phyloP scores from a whole-genome alignment of 2,329 filamentous ascomycete genomes.

The Venturia aucupariae region DNA sequence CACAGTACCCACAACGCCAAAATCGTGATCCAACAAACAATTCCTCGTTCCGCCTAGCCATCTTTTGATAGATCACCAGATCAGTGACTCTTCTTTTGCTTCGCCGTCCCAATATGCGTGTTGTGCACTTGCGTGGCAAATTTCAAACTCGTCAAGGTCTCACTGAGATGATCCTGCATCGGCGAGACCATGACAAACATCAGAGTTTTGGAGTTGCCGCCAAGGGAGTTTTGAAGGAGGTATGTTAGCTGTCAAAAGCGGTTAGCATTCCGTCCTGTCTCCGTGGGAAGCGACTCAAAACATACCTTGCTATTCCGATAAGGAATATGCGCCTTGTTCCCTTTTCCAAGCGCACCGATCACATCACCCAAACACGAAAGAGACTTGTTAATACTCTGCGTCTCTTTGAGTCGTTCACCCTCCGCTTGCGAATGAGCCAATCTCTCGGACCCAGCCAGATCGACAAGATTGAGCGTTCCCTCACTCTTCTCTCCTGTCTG shows the following conservation, averaged over 20 bases:
- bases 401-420: constrained; percentile 83
- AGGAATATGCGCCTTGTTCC: constrained; percentile 61
- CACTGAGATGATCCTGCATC: constrained; percentile 78
- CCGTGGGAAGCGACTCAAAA: constrained; percentile 9
- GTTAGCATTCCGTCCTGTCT: too few species aligned
- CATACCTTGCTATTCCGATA: constrained; percentile 88
- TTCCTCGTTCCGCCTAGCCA: background rate
- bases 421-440: constrained; percentile 79
- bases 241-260: constrained; percentile 62
- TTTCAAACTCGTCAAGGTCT: constrained; percentile 88
- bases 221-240: constrained; percentile 85
- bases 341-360: constrained; percentile 71
- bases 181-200: constrained; percentile 99
- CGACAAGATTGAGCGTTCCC: constrained; percentile 89
- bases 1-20: constrained; percentile 5
- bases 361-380: constrained; percentile 89
- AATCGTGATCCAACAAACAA: background rate
- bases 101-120: constrained; percentile 85
- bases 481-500: constrained; percentile 78
- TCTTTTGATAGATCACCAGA: background rate
- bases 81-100: constrained; percentile 46
- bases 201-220: constrained; percentile 91
- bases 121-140: constrained; percentile 94
- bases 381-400: constrained; percentile 95
- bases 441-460: constrained; percentile 86